Evolutionary conservation across 2,329 filamentous ascomycete genomes (phyloP).

Genomic region (Chrysoporthe austroafricana): DNA sequence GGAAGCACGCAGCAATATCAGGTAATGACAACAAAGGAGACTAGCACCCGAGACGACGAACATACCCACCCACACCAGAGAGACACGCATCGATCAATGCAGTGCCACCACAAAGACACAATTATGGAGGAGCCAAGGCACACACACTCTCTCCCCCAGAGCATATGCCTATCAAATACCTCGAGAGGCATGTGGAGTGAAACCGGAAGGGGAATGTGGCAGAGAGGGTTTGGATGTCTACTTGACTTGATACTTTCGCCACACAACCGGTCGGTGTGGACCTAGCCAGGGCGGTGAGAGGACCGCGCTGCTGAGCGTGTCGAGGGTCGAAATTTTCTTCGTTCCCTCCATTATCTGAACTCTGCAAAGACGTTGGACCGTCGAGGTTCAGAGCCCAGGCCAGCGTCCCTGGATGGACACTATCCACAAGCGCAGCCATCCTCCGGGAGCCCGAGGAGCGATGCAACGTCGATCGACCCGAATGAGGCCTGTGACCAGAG

Average conservation of each 20-base stretch:
- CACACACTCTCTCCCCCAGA: background rate
- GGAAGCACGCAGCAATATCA: background rate
- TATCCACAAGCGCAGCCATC: background rate
- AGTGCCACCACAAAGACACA: slow-evolving; percentile 22
- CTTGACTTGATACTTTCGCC: background rate
- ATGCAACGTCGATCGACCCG: slow-evolving; percentile 15
- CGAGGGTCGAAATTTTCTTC: background rate
- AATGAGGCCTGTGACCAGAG: background rate
- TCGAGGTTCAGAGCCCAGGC: background rate
- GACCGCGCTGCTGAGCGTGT: background rate
- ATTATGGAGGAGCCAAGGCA: slow-evolving; percentile 8
- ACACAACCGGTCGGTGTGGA: background rate
- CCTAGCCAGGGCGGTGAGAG: slow-evolving; percentile 1
- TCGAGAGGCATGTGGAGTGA: background rate
- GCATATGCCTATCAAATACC: background rate
- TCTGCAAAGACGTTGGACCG: slow-evolving; percentile 1
- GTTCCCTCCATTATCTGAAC: background rate
- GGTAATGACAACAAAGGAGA: background rate
- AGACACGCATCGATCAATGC: slow-evolving; percentile 12
- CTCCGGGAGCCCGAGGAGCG: slow-evolving; percentile 2
- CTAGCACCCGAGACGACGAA: background rate
- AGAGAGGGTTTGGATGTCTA: background rate
- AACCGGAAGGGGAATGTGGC: background rate
- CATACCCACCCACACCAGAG: slow-evolving; percentile 8
- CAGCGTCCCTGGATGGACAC: background rate